Evolutionary conservation across 805 yeast species (phyloP).

Genomic region (Cyberlindnera lachancei): DNA sequence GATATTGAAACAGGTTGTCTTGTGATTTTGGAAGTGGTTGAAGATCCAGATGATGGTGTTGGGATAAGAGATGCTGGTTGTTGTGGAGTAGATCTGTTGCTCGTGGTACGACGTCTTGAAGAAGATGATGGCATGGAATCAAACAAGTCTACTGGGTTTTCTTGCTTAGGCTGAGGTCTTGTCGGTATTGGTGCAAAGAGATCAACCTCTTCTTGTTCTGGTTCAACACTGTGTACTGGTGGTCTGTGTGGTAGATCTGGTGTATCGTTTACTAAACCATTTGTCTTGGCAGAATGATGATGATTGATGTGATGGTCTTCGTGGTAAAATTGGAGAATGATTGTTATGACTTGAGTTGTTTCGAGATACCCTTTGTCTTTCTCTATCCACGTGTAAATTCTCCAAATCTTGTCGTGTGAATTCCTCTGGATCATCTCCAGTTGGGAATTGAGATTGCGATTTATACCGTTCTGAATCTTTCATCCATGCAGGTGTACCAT

Average conservation of each 20-base stretch:
- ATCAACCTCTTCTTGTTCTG: slow-evolving; percentile 8
- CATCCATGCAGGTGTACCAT: slow-evolving; percentile 71
- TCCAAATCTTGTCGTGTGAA: slow-evolving; percentile 25
- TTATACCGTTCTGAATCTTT: slow-evolving; percentile 43
- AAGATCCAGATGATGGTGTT: slow-evolving; percentile 1
- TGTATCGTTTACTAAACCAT: no score
- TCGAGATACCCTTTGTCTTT: slow-evolving; percentile 1
- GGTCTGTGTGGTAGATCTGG: slow-evolving; percentile 3
- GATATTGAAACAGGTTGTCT: slow-evolving; percentile 12
- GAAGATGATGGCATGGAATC: slow-evolving; percentile 22
- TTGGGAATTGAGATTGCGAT: slow-evolving; percentile 23
- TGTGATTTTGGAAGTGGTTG: background rate
- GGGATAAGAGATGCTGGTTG: slow-evolving; percentile 1
- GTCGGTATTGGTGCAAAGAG: slow-evolving; percentile 14
- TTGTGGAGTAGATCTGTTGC: slow-evolving; percentile 7
- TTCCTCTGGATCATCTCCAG: slow-evolving; percentile 41
- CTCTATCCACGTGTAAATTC: slow-evolving; percentile 8
- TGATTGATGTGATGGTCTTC: slow-evolving; percentile 1
- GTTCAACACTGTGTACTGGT: no score
- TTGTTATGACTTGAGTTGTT: slow-evolving; percentile 8
- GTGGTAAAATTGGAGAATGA: slow-evolving; percentile 3
- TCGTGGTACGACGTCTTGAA: no score
- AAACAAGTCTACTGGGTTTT: slow-evolving; percentile 8
- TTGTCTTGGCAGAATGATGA: no score
- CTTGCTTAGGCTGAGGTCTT: slow-evolving; percentile 1